Base-by-base conservation (phyloP, 345 rosid species). In the Pistacia vera region DNA sequence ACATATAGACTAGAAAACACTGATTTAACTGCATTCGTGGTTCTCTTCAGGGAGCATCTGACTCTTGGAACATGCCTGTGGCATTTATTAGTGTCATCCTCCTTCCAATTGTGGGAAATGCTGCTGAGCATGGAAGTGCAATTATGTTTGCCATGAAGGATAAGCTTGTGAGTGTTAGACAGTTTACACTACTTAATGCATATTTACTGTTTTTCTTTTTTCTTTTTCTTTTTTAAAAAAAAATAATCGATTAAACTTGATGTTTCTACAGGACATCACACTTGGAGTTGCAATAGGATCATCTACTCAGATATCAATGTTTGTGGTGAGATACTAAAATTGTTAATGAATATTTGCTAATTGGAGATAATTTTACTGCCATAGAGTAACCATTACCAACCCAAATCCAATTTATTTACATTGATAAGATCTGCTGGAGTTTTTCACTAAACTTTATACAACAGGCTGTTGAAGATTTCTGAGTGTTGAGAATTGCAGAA, bases 271-370 rank as follows among this genome's bases (percentile, higher is more conserved):
- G 99, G 99, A 95, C 83, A 83, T 95, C 75, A 90, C 99, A 51
- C 46, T 95, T 82, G 98, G 99, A 83, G 97, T 95, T 82, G 99
- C 97, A 71, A 93, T 95, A 68, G 99, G 99, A 62, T 95, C 99
- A 20, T 95, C 98, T 7, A 95, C 95, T n/a, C 98, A 93, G 82
- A 92, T 95, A 72, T 86, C 99, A n/a, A 92, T 95, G 99, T 95
- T 95, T 77, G 97, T 90, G 83, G 99, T 95, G 88, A 55, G 90
- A 83, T 30, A 60, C 44, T 77, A 28, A 41, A 30, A 51, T 44
- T 52, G 25, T 63, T 30, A 16, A 36, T n/a, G 33, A 58, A 44
- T 35, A 55, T 54, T 18, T 18, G 16, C 55, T 20, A 12, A 49
- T 11, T 12, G 12, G 48, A 0, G 55, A 68, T 10, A 25, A 0